phyloP scores from a whole-genome alignment of 73 alveolate genomes.

The Stentor coeruleus region DNA sequence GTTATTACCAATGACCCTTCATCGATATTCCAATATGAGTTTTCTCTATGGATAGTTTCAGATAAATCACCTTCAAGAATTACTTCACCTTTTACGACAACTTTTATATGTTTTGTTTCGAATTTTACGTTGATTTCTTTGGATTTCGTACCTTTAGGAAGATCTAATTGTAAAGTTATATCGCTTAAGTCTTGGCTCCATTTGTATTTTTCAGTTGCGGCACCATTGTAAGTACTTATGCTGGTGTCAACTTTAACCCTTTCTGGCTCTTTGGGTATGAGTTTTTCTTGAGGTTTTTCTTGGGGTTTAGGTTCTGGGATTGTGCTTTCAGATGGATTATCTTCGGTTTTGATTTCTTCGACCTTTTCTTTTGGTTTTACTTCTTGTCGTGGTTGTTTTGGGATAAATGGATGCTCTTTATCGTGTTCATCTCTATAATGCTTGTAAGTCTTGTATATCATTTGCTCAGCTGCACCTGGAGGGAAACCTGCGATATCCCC shows the following conservation, averaged over 20 bases:
- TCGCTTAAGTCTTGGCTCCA: constrained; percentile 96
- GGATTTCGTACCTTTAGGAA: constrained; percentile 78
- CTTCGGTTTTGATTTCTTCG: constrained; percentile 30
- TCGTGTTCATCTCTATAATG: constrained; percentile 90
- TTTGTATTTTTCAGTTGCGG: constrained; percentile 86
- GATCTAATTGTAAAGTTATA: constrained; percentile 76
- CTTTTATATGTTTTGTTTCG: constrained; percentile 67
- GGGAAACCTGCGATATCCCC: constrained; percentile 98
- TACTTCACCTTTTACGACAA: constrained; percentile 72
- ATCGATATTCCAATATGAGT: constrained; percentile 92
- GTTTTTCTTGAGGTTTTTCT: constrained; percentile 30
- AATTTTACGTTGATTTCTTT: constrained; percentile 82
- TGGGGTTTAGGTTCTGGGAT: constrained; percentile 24
- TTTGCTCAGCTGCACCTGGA: constrained; percentile 90
- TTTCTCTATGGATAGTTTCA: constrained; percentile 89
- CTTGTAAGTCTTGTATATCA: constrained; percentile 75
- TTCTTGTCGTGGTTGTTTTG: constrained; percentile 65
- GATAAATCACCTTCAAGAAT: constrained; percentile 87
- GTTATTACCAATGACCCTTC: constrained; percentile 71
- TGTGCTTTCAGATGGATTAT: neutral
- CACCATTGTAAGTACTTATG: constrained; percentile 96
- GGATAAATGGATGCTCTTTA: constrained; percentile 86
- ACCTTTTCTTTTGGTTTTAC: constrained; percentile 52
- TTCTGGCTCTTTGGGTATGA: constrained; percentile 30
- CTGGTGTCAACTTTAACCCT: constrained; percentile 47